phyloP scores from a whole-genome alignment of 768 basidiomycete genomes.

The Mycena albidolilacea region DNA sequence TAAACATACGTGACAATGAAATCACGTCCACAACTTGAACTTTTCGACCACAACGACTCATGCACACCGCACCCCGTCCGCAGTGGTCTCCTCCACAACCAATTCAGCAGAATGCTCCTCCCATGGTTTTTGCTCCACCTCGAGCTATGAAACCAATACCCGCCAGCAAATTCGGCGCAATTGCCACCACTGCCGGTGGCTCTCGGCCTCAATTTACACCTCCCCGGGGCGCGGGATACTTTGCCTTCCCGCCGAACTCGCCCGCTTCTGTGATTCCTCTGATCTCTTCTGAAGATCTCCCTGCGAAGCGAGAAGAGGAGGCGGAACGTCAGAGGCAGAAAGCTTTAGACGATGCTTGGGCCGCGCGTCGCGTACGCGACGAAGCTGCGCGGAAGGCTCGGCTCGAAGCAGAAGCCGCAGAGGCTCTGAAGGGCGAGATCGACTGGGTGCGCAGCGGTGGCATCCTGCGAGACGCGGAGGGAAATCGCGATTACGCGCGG shows the following conservation, averaged over 20 bases:
- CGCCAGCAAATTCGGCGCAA: conserved; percentile 18
- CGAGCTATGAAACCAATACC: conserved; percentile 30
- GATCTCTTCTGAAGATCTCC: background rate
- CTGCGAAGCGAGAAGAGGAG: conserved; percentile 27
- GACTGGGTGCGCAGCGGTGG: conserved; percentile 75
- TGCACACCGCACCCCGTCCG: conserved; percentile 12
- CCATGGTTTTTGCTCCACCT: conserved; percentile 27
- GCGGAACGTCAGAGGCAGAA: conserved; percentile 28
- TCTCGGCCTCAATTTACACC: conserved; percentile 10
- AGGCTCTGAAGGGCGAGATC: conserved; percentile 65
- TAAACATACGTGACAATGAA: background rate
- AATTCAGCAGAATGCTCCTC: background rate
- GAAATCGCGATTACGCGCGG: conserved; percentile 64
- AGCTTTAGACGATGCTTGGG: conserved; percentile 36
- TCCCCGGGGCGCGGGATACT: conserved; percentile 32
- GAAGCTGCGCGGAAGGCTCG: conserved; percentile 38
- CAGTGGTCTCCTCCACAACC: conserved; percentile 9
- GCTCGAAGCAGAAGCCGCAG: conserved; percentile 53
- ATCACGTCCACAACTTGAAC: background rate
- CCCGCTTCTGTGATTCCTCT: background rate
- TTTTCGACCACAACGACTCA: background rate
- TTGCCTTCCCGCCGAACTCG: conserved; percentile 33
- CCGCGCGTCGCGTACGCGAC: conserved; percentile 33
- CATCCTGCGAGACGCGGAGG: conserved; percentile 64
- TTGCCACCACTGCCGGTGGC: conserved; percentile 3